Percentiles rank a stretch among this genome's conserved stretches.
Conservation (phyloP, 1,139 yeast genomes). For the Lodderomyces metapsilosis region DNA sequence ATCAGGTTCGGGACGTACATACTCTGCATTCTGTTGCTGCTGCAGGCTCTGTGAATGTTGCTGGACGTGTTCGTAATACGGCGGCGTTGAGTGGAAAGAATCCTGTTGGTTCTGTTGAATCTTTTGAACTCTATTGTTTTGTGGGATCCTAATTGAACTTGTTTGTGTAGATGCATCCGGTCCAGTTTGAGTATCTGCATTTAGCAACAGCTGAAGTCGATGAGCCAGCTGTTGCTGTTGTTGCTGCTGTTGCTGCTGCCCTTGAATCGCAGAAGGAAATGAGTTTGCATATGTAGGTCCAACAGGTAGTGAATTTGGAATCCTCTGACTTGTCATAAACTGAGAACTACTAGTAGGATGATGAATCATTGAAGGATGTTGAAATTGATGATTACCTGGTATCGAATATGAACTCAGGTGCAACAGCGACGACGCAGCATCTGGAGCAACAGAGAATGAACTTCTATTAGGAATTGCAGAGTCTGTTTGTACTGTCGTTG, state of each 20-base stretch:
- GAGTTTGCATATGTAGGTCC: constrained; percentile 15
- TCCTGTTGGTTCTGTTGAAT: not conserved
- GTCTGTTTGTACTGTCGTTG: constrained; percentile 28
- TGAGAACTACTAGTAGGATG: not conserved
- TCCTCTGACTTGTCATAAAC: not conserved
- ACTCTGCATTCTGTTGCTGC: constrained; percentile 9
- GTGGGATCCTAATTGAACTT: constrained; percentile 3
- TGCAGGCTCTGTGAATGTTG: constrained; percentile 4
- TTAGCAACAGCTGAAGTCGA: constrained; percentile 9
- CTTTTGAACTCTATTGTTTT: not conserved
- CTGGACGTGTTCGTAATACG: not conserved
- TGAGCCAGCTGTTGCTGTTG: constrained; percentile 6
- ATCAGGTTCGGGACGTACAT: constrained; percentile 32
- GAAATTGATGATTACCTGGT: constrained; percentile 13
- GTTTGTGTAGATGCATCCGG: constrained; percentile 10
- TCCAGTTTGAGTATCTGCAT: constrained; percentile 5
- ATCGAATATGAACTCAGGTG: constrained; percentile 5
- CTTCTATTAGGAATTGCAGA: constrained; percentile 6
- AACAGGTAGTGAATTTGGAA: constrained; percentile 8
- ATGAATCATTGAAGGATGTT: constrained; percentile 13
- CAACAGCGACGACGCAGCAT: constrained; percentile 10
- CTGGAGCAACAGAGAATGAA: constrained; percentile 9
- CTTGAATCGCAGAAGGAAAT: constrained; percentile 10
- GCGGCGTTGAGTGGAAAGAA: not conserved
- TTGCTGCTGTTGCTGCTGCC: constrained; percentile 4